A percentile compares a stretch with the other conserved stretches of the same genome.
phyloP scores from a whole-genome alignment of 495 filamentous ascomycete genomes.

The Sordaria brevicollis region DNA sequence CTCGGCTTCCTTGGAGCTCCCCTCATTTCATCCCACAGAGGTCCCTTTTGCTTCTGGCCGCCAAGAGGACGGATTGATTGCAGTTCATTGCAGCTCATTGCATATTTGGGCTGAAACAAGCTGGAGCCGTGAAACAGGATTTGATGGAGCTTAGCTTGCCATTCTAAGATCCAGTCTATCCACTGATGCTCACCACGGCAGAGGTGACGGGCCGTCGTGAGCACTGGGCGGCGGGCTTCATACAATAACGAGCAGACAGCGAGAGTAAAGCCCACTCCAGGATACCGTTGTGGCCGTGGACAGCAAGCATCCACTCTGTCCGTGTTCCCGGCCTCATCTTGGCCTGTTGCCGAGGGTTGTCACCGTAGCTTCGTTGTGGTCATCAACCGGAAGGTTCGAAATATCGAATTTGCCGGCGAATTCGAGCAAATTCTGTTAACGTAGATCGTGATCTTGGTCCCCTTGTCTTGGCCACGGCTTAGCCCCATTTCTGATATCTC shows the following conservation, averaged over 20 bases:
- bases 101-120: constrained; percentile 1
- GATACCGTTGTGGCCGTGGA: not conserved
- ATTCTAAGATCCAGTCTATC: not conserved
- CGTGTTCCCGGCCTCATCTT: not conserved
- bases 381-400: not conserved
- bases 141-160: not conserved
- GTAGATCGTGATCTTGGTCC: not conserved
- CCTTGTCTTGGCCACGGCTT: not conserved
- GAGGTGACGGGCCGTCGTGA: not conserved
- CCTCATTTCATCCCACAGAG: not conserved
- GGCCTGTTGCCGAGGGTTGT: not conserved
- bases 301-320: not conserved
- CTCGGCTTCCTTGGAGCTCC: not conserved
- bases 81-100: not conserved
- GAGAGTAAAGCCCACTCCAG: not conserved
- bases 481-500: not conserved
- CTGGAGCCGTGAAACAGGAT: constrained; percentile 3
- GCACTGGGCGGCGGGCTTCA: not conserved
- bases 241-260: not conserved
- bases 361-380: not conserved
- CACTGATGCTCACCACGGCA: not conserved
- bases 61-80: not conserved
- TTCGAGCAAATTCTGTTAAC: not conserved
- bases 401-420: not conserved
- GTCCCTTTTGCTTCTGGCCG: not conserved